A percentile compares a stretch with the other conserved stretches of the same genome.
Evolutionary conservation across 2,329 filamentous ascomycete species (phyloP).

Genomic region (Scedosporium dehoogii): DNA sequence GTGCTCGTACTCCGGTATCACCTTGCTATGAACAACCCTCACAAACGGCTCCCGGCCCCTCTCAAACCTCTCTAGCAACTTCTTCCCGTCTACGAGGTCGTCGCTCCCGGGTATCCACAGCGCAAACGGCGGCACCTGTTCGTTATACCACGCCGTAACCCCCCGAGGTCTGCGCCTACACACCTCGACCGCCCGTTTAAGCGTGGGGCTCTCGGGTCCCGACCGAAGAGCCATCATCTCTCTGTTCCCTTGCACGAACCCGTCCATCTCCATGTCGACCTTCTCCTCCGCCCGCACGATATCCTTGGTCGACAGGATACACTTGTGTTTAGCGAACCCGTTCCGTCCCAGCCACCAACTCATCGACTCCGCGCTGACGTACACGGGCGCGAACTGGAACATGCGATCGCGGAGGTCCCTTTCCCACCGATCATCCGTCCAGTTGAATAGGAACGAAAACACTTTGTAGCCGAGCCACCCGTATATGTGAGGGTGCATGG

Average conservation of each 20-base stretch:
- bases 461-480: conserved; percentile 79
- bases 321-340: conserved; percentile 71
- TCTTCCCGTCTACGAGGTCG: conserved; percentile 70
- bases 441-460: conserved; percentile 82
- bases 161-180: conserved; percentile 26
- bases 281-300: conserved; percentile 55
- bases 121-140: conserved; percentile 70
- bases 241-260: conserved; percentile 9
- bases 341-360: conserved; percentile 89
- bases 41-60: conserved; percentile 73
- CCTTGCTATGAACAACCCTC: conserved; percentile 66
- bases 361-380: conserved; percentile 84
- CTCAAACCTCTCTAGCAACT: conserved; percentile 64
- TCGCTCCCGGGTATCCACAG: conserved; percentile 82
- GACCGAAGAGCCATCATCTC: conserved; percentile 5
- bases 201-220: conserved; percentile 5
- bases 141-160: conserved; percentile 70
- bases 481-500: conserved; percentile 59
- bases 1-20: conserved; percentile 85
- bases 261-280: conserved; percentile 15
- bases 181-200: conserved; percentile 2
- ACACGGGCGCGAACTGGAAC: conserved; percentile 89
- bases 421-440: conserved; percentile 81
- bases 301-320: conserved; percentile 72
- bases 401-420: conserved; percentile 66